These are phyloP conservation scores for Aspergillus sp. DNA, from an alignment of 2,329 filamentous ascomycete genomes.

Conservation along the genomic window DNA sequence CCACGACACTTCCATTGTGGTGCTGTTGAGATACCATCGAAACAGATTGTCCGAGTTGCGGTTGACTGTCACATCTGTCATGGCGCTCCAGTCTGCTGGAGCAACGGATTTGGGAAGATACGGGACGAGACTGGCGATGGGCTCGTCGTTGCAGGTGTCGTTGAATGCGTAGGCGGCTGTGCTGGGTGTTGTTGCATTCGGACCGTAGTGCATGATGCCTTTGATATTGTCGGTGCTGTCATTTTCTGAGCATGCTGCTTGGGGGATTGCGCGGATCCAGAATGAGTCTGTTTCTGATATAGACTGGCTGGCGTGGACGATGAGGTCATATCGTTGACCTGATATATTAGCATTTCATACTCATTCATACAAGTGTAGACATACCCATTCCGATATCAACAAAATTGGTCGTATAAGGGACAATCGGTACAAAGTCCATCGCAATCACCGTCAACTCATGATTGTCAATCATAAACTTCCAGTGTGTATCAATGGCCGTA, in stretches of 20 bases:
- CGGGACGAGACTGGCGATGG: conserved; percentile 18
- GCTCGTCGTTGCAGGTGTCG: conserved; percentile 23
- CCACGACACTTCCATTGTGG: conserved; percentile 25
- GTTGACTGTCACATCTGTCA: too few relatives aligned
- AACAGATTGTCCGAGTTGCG: too few relatives aligned
- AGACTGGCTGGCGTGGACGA: conserved; percentile 23
- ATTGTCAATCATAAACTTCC: too few relatives aligned
- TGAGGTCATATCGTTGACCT: conserved; percentile 37
- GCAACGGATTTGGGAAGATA: conserved; percentile 13
- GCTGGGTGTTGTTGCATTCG: conserved; percentile 8
- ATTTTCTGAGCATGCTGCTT: conserved; percentile 39
- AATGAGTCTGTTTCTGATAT: conserved; percentile 13
- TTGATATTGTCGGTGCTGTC: conserved; percentile 40
- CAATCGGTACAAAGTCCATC: too few relatives aligned
- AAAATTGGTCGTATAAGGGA: too few relatives aligned
- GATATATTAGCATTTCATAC: background rate
- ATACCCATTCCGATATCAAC: too few relatives aligned
- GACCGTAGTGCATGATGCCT: conserved; percentile 45
- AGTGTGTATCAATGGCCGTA: conserved; percentile 6
- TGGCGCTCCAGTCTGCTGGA: too few relatives aligned
- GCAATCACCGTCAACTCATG: too few relatives aligned
- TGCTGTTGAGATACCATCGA: too few relatives aligned
- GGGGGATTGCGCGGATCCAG: conserved; percentile 43
- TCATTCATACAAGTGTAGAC: too few relatives aligned
- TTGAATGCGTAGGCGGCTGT: conserved; percentile 14